phyloP scores from a whole-genome alignment of 495 filamentous ascomycete species.

The Aspergillus olivimuriae region DNA sequence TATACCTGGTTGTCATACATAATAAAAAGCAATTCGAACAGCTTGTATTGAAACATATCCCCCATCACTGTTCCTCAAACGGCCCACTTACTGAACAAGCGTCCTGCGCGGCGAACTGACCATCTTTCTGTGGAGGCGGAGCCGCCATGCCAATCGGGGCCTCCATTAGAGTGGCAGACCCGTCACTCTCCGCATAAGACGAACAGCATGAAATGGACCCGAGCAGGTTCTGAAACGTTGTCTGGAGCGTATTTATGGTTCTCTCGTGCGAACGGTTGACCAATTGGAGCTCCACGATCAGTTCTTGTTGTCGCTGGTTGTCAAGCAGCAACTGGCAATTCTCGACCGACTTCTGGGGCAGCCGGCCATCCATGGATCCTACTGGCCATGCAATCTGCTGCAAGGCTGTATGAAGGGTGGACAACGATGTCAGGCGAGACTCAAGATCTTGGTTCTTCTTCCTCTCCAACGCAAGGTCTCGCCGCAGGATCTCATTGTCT shows the following conservation, averaged over 20 bases:
- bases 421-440: background rate
- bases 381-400: background rate
- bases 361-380: background rate
- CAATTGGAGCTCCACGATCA: background rate
- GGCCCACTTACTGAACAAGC: too few relatives aligned
- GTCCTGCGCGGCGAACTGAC: background rate
- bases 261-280: background rate
- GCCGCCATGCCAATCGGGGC: too few relatives aligned
- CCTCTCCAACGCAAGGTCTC: background rate
- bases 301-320: background rate
- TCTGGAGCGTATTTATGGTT: background rate
- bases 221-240: background rate
- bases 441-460: slow-evolving; percentile 2
- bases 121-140: too few relatives aligned
- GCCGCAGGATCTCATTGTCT: background rate
- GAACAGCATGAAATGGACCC: background rate
- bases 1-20: too few relatives aligned
- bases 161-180: background rate
- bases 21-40: too few relatives aligned
- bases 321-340: background rate
- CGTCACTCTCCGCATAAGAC: background rate
- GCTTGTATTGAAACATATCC: too few relatives aligned
- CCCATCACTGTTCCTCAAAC: too few relatives aligned
- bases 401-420: slow-evolving; percentile 2
- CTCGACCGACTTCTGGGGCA: background rate